Evolutionary conservation across 495 filamentous ascomycete genomes (phyloP), one percentile per base, ranked within the genome.

Genomic region (Penicillium cataractarum): DNA sequence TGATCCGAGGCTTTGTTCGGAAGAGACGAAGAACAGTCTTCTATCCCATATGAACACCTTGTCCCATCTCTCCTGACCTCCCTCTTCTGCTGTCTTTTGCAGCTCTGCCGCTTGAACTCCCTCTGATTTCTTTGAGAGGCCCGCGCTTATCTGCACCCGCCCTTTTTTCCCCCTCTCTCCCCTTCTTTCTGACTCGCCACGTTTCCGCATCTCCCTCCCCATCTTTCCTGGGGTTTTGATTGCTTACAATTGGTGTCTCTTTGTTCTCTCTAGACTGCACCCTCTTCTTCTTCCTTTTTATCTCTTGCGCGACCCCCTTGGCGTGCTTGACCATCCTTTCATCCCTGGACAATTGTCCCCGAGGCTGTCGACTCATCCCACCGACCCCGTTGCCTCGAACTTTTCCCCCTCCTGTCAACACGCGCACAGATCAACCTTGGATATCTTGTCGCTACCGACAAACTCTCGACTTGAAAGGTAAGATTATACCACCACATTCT

Each of bases 331-430:
- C 54, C 57, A 68, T 58, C 67, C 58, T 40, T 57, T n/a, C 13
- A 33, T 12, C 56, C 59, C 49, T 56, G 52, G 54, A 61, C 57
- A 57, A 22, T 68, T 65, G 32, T 62, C 55, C 46, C 66, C 69
- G 61, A 67, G 39, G 3, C 51, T 32, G 63, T 64, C 63, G 50
- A 69, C 62, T 60, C 64, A 65, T 67, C 59, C 61, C 61, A 60
- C 44, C 58, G 37, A 35, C 29, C 51, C 51, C n/a, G 35, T 24
- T 21, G 15, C 22, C 37, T 58, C 31, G n/a, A 49, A 9, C 57
- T 51, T 49, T 35, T 51, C 44, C 46, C n/a, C 17, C 27, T 39
- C 29, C 49, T 17, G 13, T 19, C 49, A 55, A 12, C 49, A 19
- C 48, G 46, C 32, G 32, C 48, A 27, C 12, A 22, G 39, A 40